Conservation (phyloP, 2,329 filamentous ascomycete genomes). For the Pseudogymnoascus sp. region DNA sequence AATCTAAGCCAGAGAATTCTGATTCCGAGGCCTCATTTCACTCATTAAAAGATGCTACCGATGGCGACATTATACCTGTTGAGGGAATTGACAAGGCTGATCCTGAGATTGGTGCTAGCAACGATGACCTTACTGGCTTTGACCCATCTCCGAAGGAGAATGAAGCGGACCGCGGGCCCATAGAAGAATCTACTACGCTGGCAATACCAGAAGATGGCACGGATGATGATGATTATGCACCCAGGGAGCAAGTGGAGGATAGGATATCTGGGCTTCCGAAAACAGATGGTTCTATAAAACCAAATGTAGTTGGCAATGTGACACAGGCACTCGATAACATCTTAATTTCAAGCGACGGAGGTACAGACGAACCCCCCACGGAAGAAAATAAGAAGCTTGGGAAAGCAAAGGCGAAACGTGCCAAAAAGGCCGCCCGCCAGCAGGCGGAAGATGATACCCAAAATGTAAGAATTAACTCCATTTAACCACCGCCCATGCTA, state of each 20-base stretch:
- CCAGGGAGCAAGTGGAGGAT: slow-evolving; percentile 23
- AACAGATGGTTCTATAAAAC: slow-evolving; percentile 7
- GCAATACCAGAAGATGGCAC: neutral
- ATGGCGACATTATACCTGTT: neutral
- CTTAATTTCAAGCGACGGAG: slow-evolving; percentile 17
- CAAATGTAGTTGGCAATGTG: slow-evolving; percentile 17
- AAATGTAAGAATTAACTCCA: neutral
- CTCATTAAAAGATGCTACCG: neutral
- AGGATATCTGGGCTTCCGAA: slow-evolving; percentile 15
- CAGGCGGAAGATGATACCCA: slow-evolving; percentile 12
- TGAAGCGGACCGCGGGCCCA: neutral
- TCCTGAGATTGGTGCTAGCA: neutral
- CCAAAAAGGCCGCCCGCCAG: slow-evolving; percentile 38
- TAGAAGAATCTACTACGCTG: neutral
- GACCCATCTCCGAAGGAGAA: neutral
- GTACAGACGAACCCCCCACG: slow-evolving; percentile 12
- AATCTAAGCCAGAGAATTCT: slow-evolving; percentile 15
- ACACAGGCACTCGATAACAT: slow-evolving; percentile 11
- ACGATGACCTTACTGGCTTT: neutral
- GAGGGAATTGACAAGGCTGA: neutral
- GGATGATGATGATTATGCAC: slow-evolving; percentile 28
- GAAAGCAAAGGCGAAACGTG: slow-evolving; percentile 46
- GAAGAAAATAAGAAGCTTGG: slow-evolving; percentile 32
- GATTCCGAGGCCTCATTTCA: slow-evolving; percentile 16
- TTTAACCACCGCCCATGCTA: neutral